Evolutionary conservation across 805 yeast species (phyloP), one percentile per base, ranked within the genome.

Genomic region (Cyberlindnera mycetangii): DNA sequence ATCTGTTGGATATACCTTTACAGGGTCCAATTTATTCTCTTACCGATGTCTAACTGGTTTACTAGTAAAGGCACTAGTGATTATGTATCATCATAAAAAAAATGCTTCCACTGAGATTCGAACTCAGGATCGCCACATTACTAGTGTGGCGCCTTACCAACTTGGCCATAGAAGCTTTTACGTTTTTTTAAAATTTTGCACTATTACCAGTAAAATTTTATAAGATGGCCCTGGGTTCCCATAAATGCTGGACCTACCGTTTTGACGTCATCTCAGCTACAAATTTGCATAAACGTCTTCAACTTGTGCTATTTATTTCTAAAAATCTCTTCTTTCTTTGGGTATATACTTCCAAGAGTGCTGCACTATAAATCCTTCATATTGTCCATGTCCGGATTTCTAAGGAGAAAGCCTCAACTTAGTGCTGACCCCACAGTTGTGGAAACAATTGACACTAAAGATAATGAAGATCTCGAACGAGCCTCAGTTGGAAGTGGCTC

Each of bases 91-190:
- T n/a, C n/a, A n/a, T n/a, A n/a, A n/a, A 58, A 58, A 54, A 51
- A 47, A 19, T 74, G 81, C 81, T 79, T 71, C 78, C 76, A 77
- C 76, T 79, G 81, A 77, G 83, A 78, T 69, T 78, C 76, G 83
- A 78, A 78, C 83, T 78, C 82, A 80, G 79, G 85, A 80, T 81
- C 85, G 80, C 79, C 74, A 80, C 86, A 80, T 79, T 81, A 81
- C 85, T 79, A 80, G 85, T 80, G 85, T 81, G 74, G 78, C 85
- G 86, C 86, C 83, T 82, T 79, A 80, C 85, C 86, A 78, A 69
- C 76, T 72, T 70, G 75, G 76, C 75, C 76, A 71, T 70, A 71
- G 68, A 70, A 72, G 75, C 74, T 45, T 31, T 37, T 41, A 22
- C 4, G 11, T 20, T 20, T 10, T 14, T 21, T 9, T 18, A 21